A percentile compares a stretch with the other conserved stretches of the same genome.
Evolutionary conservation across 257 asterid genomes (phyloP).

Genomic region (Fraxinus americana): DNA sequence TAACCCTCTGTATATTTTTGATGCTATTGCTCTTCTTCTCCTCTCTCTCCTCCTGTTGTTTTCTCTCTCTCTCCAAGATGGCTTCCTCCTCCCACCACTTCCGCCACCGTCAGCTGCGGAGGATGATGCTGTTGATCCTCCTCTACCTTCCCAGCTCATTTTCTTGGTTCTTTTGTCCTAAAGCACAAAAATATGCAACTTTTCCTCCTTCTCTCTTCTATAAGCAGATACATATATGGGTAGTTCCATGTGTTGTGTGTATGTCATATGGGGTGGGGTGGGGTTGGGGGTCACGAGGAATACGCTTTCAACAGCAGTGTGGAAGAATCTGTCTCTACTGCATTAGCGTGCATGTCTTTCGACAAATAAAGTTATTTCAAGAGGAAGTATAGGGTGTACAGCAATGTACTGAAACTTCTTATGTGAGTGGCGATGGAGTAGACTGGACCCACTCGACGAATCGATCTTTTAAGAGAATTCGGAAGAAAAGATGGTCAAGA

Average conservation of each 20-base stretch:
- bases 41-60: conserved; percentile 79
- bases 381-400: background rate
- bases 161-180: conserved; percentile 14
- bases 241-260: background rate
- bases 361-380: conserved; percentile 14
- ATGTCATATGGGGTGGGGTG: background rate
- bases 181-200: background rate
- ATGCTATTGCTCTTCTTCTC: conserved; percentile 75
- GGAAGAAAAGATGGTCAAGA: too few relatives aligned
- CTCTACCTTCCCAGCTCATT: conserved; percentile 89
- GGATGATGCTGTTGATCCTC: conserved; percentile 60
- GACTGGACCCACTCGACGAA: background rate
- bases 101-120: conserved; percentile 42
- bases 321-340: conserved; percentile 38
- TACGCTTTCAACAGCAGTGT: conserved; percentile 33
- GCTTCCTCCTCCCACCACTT: conserved; percentile 73
- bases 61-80: conserved; percentile 89
- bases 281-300: conserved; percentile 49
- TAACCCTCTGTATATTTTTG: conserved; percentile 74
- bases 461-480: too few relatives aligned
- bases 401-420: conserved; percentile 13
- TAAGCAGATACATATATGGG: background rate
- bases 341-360: conserved; percentile 26
- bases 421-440: background rate
- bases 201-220: background rate